Conservation (phyloP, 2,329 filamentous ascomycete species). For the Helotiales sp. region DNA sequence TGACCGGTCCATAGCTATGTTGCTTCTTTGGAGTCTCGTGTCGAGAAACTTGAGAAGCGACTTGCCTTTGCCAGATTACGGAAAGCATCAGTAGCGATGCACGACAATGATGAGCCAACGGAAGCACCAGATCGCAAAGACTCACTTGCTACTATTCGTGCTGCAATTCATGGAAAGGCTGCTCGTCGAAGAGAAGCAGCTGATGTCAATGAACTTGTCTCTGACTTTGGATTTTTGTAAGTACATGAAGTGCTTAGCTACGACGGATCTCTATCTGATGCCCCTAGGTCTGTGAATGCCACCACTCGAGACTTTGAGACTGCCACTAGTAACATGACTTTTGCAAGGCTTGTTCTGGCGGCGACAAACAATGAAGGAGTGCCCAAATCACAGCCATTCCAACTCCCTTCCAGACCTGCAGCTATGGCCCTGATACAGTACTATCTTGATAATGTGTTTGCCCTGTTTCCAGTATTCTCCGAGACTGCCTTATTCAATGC, state of each 20-base stretch:
- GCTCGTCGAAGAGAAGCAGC: conserved; percentile 71
- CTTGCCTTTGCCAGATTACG: conserved; percentile 69
- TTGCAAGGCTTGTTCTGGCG: conserved; percentile 84
- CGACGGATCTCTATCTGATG: conserved; percentile 10
- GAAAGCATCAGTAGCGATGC: conserved; percentile 67
- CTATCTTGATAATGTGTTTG: conserved; percentile 81
- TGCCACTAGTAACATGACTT: conserved; percentile 85
- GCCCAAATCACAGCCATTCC: conserved; percentile 58
- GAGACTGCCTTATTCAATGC: conserved; percentile 77
- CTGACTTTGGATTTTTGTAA: conserved; percentile 89
- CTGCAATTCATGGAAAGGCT: conserved; percentile 64
- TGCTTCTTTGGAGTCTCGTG: conserved; percentile 85
- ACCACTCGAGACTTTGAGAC: conserved; percentile 93
- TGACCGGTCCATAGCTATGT: conserved; percentile 65
- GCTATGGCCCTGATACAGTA: conserved; percentile 73
- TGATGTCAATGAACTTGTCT: conserved; percentile 88
- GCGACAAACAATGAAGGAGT: conserved; percentile 74
- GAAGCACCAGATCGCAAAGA: conserved; percentile 58
- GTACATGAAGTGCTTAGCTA: conserved; percentile 32
- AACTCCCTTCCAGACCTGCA: conserved; percentile 70
- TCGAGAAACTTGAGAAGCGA: conserved; percentile 83
- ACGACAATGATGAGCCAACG: conserved; percentile 55
- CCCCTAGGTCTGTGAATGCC: conserved; percentile 79
- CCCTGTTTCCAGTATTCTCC: conserved; percentile 78
- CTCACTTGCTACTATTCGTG: conserved; percentile 60